phyloP scores from a whole-genome alignment of 1,284 basidiomycete species.

The Moesziomyces sp. region DNA sequence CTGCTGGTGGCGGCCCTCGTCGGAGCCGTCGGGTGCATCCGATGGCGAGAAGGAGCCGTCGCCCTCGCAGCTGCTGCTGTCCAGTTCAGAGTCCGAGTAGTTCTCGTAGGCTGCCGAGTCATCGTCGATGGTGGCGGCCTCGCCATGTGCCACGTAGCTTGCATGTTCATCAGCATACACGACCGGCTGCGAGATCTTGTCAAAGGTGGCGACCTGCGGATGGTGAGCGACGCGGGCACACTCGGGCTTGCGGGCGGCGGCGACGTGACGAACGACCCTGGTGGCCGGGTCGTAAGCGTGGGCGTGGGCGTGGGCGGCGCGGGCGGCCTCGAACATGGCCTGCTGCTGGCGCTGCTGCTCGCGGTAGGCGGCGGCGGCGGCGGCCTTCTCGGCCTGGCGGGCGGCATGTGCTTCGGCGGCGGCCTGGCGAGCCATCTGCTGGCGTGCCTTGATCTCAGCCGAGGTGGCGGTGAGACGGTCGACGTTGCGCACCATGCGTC shows the following conservation, averaged over 20 bases:
- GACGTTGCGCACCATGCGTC: slow-evolving; percentile 54
- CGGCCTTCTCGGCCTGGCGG: slow-evolving; percentile 43
- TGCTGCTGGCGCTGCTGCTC: slow-evolving; percentile 41
- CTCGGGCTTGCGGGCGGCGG: slow-evolving; percentile 32
- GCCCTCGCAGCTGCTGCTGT: slow-evolving; percentile 48
- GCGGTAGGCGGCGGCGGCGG: slow-evolving; percentile 33
- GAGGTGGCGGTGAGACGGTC: slow-evolving; percentile 63
- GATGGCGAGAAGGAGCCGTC: slow-evolving; percentile 36
- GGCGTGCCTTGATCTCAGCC: slow-evolving; percentile 51
- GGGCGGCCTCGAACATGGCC: slow-evolving; percentile 36
- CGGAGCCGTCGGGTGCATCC: slow-evolving; percentile 26
- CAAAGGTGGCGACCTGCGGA: slow-evolving; percentile 31
- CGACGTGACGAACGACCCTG: slow-evolving; percentile 31
- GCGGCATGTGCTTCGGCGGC: slow-evolving; percentile 41
- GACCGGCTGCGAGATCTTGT: slow-evolving; percentile 18
- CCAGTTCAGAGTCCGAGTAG: slow-evolving; percentile 44
- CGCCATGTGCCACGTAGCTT: slow-evolving; percentile 14
- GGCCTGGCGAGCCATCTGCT: slow-evolving; percentile 39
- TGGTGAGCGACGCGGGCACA: slow-evolving; percentile 25
- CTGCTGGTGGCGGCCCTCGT: slow-evolving; percentile 20
- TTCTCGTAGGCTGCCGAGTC: slow-evolving; percentile 22
- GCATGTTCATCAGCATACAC: slow-evolving; percentile 26
- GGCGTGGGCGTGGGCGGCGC: slow-evolving; percentile 17
- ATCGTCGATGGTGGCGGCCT: slow-evolving; percentile 5
- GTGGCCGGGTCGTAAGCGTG: slow-evolving; percentile 19